phyloP scores from a whole-genome alignment of 768 basidiomycete genomes.

The Termitomyces heimii region DNA sequence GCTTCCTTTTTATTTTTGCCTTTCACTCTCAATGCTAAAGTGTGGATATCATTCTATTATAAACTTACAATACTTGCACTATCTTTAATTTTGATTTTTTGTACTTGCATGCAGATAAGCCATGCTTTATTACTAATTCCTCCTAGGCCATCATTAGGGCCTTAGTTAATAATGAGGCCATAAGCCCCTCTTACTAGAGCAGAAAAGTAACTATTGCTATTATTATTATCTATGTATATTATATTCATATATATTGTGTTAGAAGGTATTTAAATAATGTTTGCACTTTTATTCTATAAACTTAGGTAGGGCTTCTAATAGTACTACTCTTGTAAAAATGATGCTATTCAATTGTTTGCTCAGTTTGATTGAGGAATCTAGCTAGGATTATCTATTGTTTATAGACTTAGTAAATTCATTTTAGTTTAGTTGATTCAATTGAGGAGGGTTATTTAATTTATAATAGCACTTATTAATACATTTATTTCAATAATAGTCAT shows the following conservation, averaged over 20 bases:
- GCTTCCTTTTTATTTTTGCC: background rate
- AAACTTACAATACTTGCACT: background rate
- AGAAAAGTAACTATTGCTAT: background rate
- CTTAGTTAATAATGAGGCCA: background rate
- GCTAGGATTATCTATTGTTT: background rate
- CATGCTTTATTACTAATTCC: background rate
- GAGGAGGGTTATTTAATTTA: too few species aligned
- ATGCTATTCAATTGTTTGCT: background rate
- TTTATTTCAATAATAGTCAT: too few species aligned
- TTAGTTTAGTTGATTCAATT: background rate
- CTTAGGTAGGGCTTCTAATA: background rate
- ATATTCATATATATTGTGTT: background rate
- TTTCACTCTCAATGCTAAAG: slow-evolving; percentile 16
- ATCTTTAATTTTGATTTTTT: background rate
- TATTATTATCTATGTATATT: background rate
- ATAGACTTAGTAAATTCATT: background rate
- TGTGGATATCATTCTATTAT: slow-evolving; percentile 9
- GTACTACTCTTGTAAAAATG: background rate
- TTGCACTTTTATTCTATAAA: background rate
- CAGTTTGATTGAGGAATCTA: background rate
- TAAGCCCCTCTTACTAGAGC: background rate
- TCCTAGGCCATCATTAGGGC: background rate
- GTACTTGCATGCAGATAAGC: background rate
- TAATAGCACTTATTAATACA: too few species aligned
- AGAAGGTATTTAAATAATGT: background rate